Percentiles rank a stretch among this genome's conserved stretches.
phyloP scores from a whole-genome alignment of 495 filamentous ascomycete genomes.

The Penicillium chermesinum region DNA sequence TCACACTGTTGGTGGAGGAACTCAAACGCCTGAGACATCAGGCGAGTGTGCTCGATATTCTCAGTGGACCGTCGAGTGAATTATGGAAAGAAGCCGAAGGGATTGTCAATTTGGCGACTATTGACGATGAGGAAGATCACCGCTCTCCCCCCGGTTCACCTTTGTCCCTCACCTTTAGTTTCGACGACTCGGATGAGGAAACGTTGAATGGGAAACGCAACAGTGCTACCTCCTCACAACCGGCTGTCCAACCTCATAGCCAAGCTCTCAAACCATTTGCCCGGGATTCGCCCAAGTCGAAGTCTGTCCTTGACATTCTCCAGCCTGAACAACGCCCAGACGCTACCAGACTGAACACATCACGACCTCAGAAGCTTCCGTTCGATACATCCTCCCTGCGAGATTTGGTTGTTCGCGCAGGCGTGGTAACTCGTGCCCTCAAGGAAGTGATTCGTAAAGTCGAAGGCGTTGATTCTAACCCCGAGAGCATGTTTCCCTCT shows the following conservation, averaged over 20 bases:
- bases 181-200: constrained; percentile 59
- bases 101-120: constrained; percentile 78
- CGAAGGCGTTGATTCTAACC: constrained; percentile 64
- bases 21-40: constrained; percentile 62
- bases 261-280: constrained; percentile 18
- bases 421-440: constrained; percentile 64
- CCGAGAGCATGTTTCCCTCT: constrained; percentile 33
- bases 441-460: constrained; percentile 75
- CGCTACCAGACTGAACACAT: constrained; percentile 42
- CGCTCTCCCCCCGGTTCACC: constrained; percentile 47
- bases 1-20: constrained; percentile 76
- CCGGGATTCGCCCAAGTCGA: constrained; percentile 57
- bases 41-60: constrained; percentile 60
- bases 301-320: constrained; percentile 79
- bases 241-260: constrained; percentile 1
- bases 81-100: constrained; percentile 85
- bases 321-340: constrained; percentile 58
- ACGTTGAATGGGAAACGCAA: constrained; percentile 34
- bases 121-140: constrained; percentile 66
- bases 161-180: constrained; percentile 48
- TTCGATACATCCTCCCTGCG: constrained; percentile 88
- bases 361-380: constrained; percentile 67
- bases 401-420: constrained; percentile 80
- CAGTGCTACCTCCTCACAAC: constrained; percentile 24
- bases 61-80: constrained; percentile 54